Conservation (phyloP, 805 yeast genomes). For the Dipodascus albidus region DNA sequence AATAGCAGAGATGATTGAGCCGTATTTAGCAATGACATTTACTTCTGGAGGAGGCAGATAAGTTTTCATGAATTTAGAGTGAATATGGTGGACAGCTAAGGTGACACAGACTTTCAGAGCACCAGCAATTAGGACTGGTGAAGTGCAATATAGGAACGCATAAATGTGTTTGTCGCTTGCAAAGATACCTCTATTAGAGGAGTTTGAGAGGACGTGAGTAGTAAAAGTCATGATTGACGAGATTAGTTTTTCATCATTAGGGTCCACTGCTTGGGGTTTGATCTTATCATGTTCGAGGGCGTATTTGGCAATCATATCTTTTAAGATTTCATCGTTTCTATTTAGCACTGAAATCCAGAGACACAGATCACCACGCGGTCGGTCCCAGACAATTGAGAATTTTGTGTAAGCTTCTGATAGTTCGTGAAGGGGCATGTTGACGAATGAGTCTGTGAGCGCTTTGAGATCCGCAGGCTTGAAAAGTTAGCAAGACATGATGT, state of each 20-base stretch:
- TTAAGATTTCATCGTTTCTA: constrained; percentile 59
- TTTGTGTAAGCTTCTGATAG: background rate
- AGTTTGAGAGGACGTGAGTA: constrained; percentile 50
- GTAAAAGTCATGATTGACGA: constrained; percentile 51
- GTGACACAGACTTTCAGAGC: constrained; percentile 51
- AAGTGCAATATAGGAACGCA: constrained; percentile 45
- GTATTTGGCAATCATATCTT: constrained; percentile 42
- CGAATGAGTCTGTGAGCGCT: background rate
- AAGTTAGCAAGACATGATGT: background rate
- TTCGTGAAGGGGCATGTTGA: background rate
- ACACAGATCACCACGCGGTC: constrained; percentile 56
- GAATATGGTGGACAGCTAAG: constrained; percentile 18
- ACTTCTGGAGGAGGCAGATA: background rate
- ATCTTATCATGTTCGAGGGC: constrained; percentile 35
- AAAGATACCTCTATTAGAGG: constrained; percentile 57
- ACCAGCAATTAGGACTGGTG: constrained; percentile 44
- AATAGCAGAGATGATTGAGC: background rate
- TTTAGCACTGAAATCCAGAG: constrained; percentile 73
- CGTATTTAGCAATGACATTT: background rate
- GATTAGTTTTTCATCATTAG: constrained; percentile 36
- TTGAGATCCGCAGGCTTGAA: constrained; percentile 7
- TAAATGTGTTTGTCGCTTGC: constrained; percentile 53
- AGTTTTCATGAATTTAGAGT: background rate
- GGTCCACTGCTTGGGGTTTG: constrained; percentile 34
- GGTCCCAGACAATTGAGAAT: constrained; percentile 33